Base-by-base conservation (phyloP, 2,329 filamentous ascomycete genomes). In the Microcyclosporella mali region DNA sequence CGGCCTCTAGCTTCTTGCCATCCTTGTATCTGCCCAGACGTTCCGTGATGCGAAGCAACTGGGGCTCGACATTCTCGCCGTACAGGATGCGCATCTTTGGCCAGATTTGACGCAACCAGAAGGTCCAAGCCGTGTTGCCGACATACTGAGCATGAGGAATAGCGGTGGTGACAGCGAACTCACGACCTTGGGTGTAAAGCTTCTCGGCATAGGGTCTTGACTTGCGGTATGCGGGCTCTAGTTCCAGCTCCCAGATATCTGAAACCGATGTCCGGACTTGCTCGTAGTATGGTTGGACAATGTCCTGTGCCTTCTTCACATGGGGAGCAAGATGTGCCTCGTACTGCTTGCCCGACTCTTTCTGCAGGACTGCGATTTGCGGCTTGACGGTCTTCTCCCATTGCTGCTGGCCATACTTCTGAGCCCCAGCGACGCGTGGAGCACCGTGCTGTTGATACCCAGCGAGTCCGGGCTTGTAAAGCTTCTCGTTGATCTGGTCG, bases 21-120 rank as follows among this genome's bases (percentile, higher is more conserved):
- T 77, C 74, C 51, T 74, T 81, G 65, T 88, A 86, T 36, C 84
- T 75, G 31, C 88, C 89, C 9, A 98, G 76, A 34, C 89, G 82
- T 68, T 95, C 85, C 10, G 87, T 86, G 57, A 98, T 97, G 57
- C 88, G 87, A 43, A 90, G 78, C 11, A 98, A 75, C 66, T 98
- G 94, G 11, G 94, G 94, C 68, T 97, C 89, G 3, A 98, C 89
- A 56, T 94, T 95, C 59, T 95, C 82, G 9, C 82, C 78, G 59
- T 97, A 97, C 4, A 95, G 69, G 11, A 85, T 75, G 18, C 84
- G 80, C 9, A 95, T 50, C 51, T 84, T 82, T 2, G 90, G 90
- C 83, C 86, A 92, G 12, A 97, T 70, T 2, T 81, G 82, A 35
- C 79, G 78, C 45, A 88, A 79, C 27, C 94, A 68, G 58, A 95